Conservation (phyloP, 345 rosid genomes). For the Leavenworthia alabamica region DNA sequence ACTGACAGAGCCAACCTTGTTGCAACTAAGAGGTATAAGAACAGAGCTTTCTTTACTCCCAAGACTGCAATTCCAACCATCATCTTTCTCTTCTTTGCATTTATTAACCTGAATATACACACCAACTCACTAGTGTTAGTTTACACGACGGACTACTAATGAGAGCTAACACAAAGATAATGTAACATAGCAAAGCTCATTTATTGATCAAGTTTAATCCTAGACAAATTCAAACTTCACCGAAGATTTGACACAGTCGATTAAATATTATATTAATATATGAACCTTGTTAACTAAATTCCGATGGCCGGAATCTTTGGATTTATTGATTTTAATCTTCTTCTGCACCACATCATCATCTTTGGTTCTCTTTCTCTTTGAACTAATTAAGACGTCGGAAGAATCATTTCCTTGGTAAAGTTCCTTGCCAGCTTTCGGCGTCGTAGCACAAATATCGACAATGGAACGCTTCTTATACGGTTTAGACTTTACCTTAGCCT, state of each 20-base stretch:
- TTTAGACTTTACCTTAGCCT: constrained; percentile 33
- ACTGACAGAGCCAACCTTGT: constrained; percentile 13
- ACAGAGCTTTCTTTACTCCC: constrained; percentile 14
- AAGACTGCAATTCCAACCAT: constrained; percentile 19
- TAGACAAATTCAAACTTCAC: not conserved
- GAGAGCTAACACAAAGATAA: not conserved
- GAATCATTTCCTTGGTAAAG: too few relatives aligned
- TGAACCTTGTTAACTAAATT: not conserved
- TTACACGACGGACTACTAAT: not conserved
- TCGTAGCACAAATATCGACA: constrained; percentile 43
- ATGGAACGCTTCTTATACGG: constrained; percentile 50
- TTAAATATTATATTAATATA: not conserved
- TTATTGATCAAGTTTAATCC: not conserved
- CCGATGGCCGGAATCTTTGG: not conserved
- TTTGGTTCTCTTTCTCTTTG: constrained; percentile 14
- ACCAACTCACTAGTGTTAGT: not conserved
- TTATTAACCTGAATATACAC: not conserved
- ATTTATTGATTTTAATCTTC: constrained; percentile 18
- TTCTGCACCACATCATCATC: constrained; percentile 17
- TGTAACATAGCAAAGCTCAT: not conserved
- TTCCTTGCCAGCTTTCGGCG: too few relatives aligned
- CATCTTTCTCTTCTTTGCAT: constrained; percentile 5
- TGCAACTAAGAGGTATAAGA: constrained; percentile 3
- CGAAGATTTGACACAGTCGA: not conserved
- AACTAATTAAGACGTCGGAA: not conserved